phyloP scores from a whole-genome alignment of 345 rosid genomes.

The Eucalyptus microcorys region DNA sequence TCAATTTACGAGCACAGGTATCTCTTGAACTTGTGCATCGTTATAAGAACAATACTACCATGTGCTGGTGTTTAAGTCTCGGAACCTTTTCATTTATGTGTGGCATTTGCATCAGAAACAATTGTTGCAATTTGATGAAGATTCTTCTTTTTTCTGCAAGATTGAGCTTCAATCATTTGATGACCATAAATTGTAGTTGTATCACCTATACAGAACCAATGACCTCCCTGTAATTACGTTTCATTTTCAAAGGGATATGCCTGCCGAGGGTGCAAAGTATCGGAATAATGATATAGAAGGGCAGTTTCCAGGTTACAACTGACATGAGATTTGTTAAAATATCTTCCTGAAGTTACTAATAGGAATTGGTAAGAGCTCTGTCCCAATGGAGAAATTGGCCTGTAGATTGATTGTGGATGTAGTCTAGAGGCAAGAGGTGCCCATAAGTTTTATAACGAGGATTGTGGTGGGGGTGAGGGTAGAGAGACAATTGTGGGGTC shows the following conservation, averaged over 20 bases:
- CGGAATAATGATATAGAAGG: neutral
- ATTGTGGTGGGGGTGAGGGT: neutral
- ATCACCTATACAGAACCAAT: neutral
- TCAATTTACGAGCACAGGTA: constrained; percentile 60
- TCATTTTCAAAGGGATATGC: neutral
- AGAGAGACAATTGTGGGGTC: neutral
- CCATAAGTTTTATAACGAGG: neutral
- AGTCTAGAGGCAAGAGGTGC: neutral
- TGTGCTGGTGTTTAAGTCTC: neutral
- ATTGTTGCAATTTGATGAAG: neutral
- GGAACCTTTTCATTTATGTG: neutral
- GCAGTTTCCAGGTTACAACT: neutral
- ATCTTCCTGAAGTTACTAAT: neutral
- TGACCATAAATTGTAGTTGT: neutral
- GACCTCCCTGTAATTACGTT: neutral
- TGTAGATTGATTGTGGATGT: neutral
- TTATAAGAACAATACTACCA: neutral
- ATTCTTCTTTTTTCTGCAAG: neutral
- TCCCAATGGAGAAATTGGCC: neutral
- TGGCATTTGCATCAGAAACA: neutral
- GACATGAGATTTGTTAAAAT: neutral
- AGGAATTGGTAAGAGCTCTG: neutral
- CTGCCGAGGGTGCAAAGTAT: neutral
- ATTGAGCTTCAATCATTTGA: neutral
- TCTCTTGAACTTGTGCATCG: neutral